phyloP scores from a whole-genome alignment of 257 asterid species.

The Orobanche coerulescens region DNA sequence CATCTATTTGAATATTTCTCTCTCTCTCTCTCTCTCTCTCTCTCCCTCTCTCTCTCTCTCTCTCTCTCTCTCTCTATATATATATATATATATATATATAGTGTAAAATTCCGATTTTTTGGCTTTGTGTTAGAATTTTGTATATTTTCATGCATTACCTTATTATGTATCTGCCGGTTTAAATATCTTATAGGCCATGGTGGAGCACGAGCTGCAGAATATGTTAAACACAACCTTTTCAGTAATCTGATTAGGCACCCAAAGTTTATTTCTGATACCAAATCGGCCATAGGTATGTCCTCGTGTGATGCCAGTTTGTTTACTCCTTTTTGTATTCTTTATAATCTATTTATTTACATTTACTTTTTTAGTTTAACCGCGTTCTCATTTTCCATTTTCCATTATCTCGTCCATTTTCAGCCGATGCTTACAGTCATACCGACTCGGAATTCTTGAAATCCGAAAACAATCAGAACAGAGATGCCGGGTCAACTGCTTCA shows the following conservation, averaged over 20 bases:
- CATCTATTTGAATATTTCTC: background rate
- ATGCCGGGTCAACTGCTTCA: background rate
- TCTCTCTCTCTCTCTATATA: background rate
- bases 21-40: slow-evolving; percentile 18
- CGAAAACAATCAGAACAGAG: background rate
- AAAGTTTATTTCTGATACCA: slow-evolving; percentile 75
- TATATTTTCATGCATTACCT: background rate
- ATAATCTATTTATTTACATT: background rate
- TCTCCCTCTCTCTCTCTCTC: background rate
- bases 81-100: background rate
- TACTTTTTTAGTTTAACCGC: background rate
- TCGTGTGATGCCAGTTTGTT: background rate
- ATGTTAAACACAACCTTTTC: slow-evolving; percentile 78
- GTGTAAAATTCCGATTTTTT: background rate
- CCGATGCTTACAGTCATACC: background rate
- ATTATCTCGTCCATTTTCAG: background rate
- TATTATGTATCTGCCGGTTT: background rate
- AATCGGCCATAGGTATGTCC: slow-evolving; percentile 69
- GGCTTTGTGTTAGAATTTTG: background rate
- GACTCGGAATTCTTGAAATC: background rate
- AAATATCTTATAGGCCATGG: slow-evolving; percentile 66
- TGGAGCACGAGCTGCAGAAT: slow-evolving; percentile 92
- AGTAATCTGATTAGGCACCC: slow-evolving; percentile 83
- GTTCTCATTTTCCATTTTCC: background rate
- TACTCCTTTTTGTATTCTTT: background rate